These are phyloP conservation scores for Brassica carinata DNA, from an alignment of 345 rosid genomes.

Conservation along the genomic window DNA sequence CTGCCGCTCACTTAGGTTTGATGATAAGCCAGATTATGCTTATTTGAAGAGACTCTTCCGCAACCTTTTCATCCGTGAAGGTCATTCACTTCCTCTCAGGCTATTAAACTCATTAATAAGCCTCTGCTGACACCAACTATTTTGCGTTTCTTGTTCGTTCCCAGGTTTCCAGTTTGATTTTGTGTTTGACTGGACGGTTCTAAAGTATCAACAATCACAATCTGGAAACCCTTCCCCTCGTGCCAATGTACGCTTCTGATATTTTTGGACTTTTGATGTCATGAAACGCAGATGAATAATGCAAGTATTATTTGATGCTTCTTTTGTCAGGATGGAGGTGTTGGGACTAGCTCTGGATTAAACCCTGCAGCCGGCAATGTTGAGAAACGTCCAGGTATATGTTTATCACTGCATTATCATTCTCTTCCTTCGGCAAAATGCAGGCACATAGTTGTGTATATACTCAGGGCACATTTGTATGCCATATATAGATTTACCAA, in stretches of 20 bases:
- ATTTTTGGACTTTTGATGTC: neutral
- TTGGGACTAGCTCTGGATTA: constrained; percentile 76
- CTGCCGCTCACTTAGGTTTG: constrained; percentile 91
- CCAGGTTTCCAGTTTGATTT: constrained; percentile 97
- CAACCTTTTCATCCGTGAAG: constrained; percentile 93
- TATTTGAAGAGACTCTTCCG: constrained; percentile 93
- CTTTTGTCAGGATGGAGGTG: constrained; percentile 57
- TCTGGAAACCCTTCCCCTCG: constrained; percentile 69
- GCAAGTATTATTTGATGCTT: constrained; percentile 5
- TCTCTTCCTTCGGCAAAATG: neutral
- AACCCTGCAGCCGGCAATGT: constrained; percentile 49
- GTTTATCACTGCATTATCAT: neutral
- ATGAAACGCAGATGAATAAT: neutral
- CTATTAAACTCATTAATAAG: neutral
- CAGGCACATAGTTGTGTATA: constrained; percentile 7
- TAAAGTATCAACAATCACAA: constrained; percentile 90
- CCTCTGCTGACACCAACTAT: constrained; percentile 3
- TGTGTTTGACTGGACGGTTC: constrained; percentile 95
- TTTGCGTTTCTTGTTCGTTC: constrained; percentile 10
- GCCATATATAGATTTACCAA: constrained; percentile 52
- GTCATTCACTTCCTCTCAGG: constrained; percentile 38
- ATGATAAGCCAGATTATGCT: constrained; percentile 95
- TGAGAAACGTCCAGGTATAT: constrained; percentile 68
- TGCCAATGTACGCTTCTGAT: constrained; percentile 35
- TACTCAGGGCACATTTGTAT: constrained; percentile 49